Evolutionary conservation across 2,329 filamentous ascomycete species (phyloP).

Genomic region (Nemania bipapillata): DNA sequence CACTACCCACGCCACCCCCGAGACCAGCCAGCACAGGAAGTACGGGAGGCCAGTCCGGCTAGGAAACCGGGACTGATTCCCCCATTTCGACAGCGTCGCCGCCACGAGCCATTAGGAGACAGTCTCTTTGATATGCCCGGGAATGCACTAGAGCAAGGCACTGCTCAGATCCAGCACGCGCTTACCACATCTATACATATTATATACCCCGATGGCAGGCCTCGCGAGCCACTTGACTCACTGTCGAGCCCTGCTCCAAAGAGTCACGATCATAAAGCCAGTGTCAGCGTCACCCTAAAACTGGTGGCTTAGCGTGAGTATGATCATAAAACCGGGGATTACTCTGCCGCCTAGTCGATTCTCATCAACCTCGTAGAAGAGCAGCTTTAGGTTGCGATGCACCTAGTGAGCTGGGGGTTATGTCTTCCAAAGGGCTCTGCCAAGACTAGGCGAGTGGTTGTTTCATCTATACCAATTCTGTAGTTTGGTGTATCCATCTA

Average conservation of each 20-base stretch:
- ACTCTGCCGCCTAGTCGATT: background rate
- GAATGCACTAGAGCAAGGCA: slow-evolving; percentile 9
- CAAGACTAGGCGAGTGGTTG: background rate
- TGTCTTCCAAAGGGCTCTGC: background rate
- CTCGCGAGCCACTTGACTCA: background rate
- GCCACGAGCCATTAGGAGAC: background rate
- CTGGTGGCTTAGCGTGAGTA: background rate
- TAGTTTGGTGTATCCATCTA: background rate
- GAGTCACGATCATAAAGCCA: background rate
- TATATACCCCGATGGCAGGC: background rate
- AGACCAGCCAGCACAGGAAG: slow-evolving; percentile 56
- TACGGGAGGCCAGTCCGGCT: slow-evolving; percentile 51
- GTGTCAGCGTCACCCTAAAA: background rate
- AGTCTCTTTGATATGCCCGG: slow-evolving; percentile 4
- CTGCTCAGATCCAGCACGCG: background rate
- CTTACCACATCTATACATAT: slow-evolving; percentile 1
- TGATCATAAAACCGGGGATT: background rate
- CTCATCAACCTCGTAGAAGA: background rate
- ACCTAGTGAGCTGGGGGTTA: background rate
- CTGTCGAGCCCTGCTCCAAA: background rate
- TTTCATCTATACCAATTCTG: background rate
- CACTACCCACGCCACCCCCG: slow-evolving; percentile 54
- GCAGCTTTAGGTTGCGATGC: background rate
- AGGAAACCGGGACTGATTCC: slow-evolving; percentile 14
- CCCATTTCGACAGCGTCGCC: background rate